phyloP scores from a whole-genome alignment of 495 filamentous ascomycete genomes.

The Pseudoneurospora amorphoporcata region DNA sequence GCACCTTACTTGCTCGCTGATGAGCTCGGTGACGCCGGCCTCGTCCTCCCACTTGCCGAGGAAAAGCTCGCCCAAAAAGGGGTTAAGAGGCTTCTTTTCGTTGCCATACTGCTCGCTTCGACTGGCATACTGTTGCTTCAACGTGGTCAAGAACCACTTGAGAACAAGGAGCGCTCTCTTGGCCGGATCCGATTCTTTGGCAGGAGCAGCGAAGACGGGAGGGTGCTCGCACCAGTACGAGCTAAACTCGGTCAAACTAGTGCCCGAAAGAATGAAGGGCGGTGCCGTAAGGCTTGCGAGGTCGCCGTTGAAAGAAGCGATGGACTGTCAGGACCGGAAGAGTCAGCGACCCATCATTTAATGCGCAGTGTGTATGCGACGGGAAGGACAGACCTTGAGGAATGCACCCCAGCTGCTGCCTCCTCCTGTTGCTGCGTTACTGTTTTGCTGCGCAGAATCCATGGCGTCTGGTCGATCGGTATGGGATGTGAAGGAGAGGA shows the following conservation, averaged over 20 bases:
- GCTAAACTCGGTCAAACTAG: constrained; percentile 86
- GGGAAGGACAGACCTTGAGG: constrained; percentile 33
- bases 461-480: neutral
- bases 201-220: constrained; percentile 73
- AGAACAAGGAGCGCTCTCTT: constrained; percentile 81
- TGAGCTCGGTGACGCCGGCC: constrained; percentile 56
- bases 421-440: constrained; percentile 22
- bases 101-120: constrained; percentile 85
- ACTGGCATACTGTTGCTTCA: constrained; percentile 89
- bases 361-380: neutral
- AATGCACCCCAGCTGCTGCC: constrained; percentile 40
- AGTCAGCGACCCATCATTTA: neutral
- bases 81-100: constrained; percentile 96
- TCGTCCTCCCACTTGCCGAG: constrained; percentile 77
- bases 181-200: constrained; percentile 65
- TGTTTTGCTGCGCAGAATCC: constrained; percentile 5
- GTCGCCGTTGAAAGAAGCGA: constrained; percentile 94
- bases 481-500: neutral
- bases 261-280: constrained; percentile 88
- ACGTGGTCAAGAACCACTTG: constrained; percentile 94
- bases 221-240: constrained; percentile 97
- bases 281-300: constrained; percentile 89
- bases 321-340: constrained; percentile 49
- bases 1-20: constrained; percentile 57
- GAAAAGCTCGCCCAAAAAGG: constrained; percentile 85